These are phyloP conservation scores for Podila epicladia DNA, from an alignment of 192 early-diverging fungal genomes.

Conservation along the genomic window DNA sequence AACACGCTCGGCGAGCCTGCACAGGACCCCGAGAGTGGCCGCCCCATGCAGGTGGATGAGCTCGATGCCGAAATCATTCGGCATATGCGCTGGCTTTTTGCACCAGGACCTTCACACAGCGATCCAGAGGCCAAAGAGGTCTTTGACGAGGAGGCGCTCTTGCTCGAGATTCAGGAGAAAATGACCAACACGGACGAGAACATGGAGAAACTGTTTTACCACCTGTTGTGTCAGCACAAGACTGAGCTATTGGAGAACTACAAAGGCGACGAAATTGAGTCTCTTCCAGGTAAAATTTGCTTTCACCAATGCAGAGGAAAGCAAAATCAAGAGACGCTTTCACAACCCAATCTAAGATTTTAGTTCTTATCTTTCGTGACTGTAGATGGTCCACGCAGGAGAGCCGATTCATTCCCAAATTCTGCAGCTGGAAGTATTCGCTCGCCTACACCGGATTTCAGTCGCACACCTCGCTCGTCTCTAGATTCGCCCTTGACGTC, in stretches of 20 bases:
- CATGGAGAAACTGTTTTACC: conserved; percentile 48
- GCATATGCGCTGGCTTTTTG: conserved; percentile 51
- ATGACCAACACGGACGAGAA: conserved; percentile 39
- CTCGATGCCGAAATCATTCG: conserved; percentile 40
- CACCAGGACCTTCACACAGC: conserved; percentile 42
- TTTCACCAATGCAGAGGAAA: too few relatives aligned
- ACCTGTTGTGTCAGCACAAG: conserved; percentile 41
- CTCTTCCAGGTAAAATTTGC: conserved; percentile 29
- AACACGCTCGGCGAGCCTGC: conserved; percentile 40
- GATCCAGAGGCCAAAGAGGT: conserved; percentile 42
- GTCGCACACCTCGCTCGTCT: conserved; percentile 15
- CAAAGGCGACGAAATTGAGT: conserved; percentile 26
- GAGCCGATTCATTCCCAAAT: conserved; percentile 45
- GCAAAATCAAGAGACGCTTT: not conserved
- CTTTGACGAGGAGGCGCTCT: conserved; percentile 46
- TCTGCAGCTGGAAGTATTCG: conserved; percentile 30
- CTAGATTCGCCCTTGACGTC: conserved; percentile 30
- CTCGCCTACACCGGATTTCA: conserved; percentile 31
- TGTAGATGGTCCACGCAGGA: conserved; percentile 31
- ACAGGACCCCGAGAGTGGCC: conserved; percentile 18
- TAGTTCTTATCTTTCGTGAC: too few relatives aligned
- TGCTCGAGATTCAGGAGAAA: conserved; percentile 46
- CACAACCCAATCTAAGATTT: not conserved
- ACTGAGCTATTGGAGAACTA: conserved; percentile 39
- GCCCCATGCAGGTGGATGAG: conserved; percentile 10